Conservation (phyloP, 2,329 filamentous ascomycete species). For the Blastomyces parvus region DNA sequence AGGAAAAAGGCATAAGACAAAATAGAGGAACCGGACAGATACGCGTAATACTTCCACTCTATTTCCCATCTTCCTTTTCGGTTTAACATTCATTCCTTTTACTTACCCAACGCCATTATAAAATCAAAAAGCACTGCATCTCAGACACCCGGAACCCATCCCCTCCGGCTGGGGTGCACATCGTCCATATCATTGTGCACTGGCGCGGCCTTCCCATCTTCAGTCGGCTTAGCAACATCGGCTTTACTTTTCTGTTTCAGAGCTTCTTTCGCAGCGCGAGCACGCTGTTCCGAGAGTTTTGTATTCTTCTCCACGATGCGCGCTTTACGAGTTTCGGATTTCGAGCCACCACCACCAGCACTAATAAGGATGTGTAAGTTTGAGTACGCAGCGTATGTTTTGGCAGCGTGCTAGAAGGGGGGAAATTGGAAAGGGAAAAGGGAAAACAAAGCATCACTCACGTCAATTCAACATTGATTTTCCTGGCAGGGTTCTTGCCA, state of each 20-base stretch:
- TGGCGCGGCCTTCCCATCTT: constrained; percentile 17
- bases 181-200: constrained; percentile 25
- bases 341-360: constrained; percentile 72
- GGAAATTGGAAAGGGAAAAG: constrained; percentile 1
- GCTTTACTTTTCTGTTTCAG: constrained; percentile 34
- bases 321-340: constrained; percentile 58
- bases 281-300: constrained; percentile 64
- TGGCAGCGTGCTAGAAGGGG: constrained; percentile 6
- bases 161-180: constrained; percentile 39
- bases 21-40: background rate
- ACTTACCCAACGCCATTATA: background rate
- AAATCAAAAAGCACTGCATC: background rate
- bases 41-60: background rate
- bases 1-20: background rate
- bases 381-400: constrained; percentile 11
- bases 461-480: constrained; percentile 90
- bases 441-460: constrained; percentile 37
- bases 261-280: constrained; percentile 42
- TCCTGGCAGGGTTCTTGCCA: constrained; percentile 48
- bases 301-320: constrained; percentile 81
- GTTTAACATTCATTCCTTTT: background rate
- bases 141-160: constrained; percentile 23
- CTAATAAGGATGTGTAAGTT: constrained; percentile 33
- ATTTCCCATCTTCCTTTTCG: background rate
- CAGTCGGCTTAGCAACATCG: constrained; percentile 15